Percentiles rank a stretch among this genome's conserved stretches.
Conservation (phyloP, 805 yeast species). For the Kurtzmaniella fragi region DNA sequence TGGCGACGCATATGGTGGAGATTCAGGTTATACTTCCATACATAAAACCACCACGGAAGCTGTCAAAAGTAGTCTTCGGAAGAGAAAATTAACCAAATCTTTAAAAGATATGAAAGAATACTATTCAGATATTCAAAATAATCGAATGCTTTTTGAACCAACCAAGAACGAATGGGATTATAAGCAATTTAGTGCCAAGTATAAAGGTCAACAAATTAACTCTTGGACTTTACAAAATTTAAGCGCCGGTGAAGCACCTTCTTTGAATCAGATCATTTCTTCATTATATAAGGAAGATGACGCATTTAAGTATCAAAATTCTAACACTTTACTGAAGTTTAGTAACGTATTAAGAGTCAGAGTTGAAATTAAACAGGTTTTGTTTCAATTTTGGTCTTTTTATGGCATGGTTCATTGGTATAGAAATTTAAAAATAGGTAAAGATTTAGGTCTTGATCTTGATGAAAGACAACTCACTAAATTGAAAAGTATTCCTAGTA, state of each 20-base stretch:
- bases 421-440: conserved; percentile 27
- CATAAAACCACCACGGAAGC: conserved; percentile 11
- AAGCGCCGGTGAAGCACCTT: conserved; percentile 34
- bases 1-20: conserved; percentile 30
- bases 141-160: conserved; percentile 37
- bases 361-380: conserved; percentile 33
- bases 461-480: conserved; percentile 20
- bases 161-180: conserved; percentile 12
- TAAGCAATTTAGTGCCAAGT: conserved; percentile 11
- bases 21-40: conserved; percentile 1
- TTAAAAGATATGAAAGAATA: conserved; percentile 15
- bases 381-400: conserved; percentile 40
- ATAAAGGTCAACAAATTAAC: conserved; percentile 20
- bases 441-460: conserved; percentile 27
- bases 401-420: conserved; percentile 35
- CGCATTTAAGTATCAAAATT: conserved; percentile 6
- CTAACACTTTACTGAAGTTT: conserved; percentile 21
- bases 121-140: conserved; percentile 18
- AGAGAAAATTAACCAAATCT: conserved; percentile 9
- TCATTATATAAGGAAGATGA: conserved; percentile 19
- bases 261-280: conserved; percentile 17
- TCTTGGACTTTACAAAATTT: conserved; percentile 27
- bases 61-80: conserved; percentile 14
- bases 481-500: conserved; percentile 22
- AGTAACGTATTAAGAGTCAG: conserved; percentile 32